A percentile compares a stretch with the other conserved stretches of the same genome.
These are phyloP conservation scores for Eragrostis nindensis DNA, from an alignment of 176 grass and related monocot species.

Conservation along the genomic window DNA sequence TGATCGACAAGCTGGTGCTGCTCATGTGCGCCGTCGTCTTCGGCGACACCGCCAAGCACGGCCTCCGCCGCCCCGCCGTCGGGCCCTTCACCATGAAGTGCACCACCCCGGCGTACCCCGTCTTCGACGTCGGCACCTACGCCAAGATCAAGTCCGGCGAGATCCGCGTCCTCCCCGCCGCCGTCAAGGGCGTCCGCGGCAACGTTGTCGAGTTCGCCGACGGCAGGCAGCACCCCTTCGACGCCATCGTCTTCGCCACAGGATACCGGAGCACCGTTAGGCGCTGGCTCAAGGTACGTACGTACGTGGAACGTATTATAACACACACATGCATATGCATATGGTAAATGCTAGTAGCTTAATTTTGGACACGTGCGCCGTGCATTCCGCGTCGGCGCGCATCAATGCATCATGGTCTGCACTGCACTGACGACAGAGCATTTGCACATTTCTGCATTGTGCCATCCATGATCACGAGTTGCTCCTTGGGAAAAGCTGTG, in stretches of 20 bases:
- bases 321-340: not conserved
- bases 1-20: constrained; percentile 60
- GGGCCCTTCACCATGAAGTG: constrained; percentile 71
- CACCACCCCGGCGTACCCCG: constrained; percentile 44
- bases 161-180: constrained; percentile 49
- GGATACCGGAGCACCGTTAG: constrained; percentile 64
- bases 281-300: constrained; percentile 72
- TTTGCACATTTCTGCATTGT: no score
- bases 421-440: no score
- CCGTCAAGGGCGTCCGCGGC: constrained; percentile 36
- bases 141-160: constrained; percentile 62
- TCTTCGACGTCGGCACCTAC: constrained; percentile 67
- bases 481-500: not conserved
- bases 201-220: constrained; percentile 60
- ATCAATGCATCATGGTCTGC: no score
- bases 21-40: constrained; percentile 57
- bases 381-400: no score
- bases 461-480: not conserved
- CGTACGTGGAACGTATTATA: no score
- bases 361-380: not conserved
- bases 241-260: constrained; percentile 79
- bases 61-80: constrained; percentile 53
- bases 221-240: constrained; percentile 54
- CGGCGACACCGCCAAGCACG: constrained; percentile 66
- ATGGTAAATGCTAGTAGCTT: not conserved